Percentiles rank a stretch among this genome's conserved stretches.
Conservation (phyloP, 371 early-diverging fungal genomes). For the Mucor piriformis region DNA sequence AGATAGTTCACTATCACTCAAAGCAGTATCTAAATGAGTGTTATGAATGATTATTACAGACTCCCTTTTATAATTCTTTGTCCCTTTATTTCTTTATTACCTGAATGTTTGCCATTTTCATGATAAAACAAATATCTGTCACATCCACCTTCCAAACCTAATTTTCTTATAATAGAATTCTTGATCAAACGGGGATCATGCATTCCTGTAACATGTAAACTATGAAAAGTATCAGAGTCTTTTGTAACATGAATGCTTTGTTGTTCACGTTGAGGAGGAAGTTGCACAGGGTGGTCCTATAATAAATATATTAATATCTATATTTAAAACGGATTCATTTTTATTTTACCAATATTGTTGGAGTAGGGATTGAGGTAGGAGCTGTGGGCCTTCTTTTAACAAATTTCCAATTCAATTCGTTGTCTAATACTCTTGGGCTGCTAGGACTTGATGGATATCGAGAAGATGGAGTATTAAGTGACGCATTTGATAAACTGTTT, state of each 20-base stretch:
- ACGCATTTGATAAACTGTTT: not conserved
- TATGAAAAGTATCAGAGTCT: conserved; percentile 45
- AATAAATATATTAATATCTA: not conserved
- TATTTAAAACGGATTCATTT: not conserved
- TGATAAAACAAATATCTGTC: conserved; percentile 44
- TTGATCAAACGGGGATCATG: conserved; percentile 41
- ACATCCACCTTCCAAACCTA: conserved; percentile 36
- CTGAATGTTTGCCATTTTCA: conserved; percentile 47
- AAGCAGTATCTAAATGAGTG: conserved; percentile 30
- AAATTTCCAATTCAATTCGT: conserved; percentile 26
- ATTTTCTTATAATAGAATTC: conserved; percentile 40
- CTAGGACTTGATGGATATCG: conserved; percentile 11
- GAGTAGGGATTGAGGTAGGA: not conserved
- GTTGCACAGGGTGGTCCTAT: conserved; percentile 14
- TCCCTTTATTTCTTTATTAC: conserved; percentile 23
- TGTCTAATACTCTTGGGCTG: conserved; percentile 6
- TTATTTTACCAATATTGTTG: not conserved
- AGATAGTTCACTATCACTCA: conserved; percentile 41
- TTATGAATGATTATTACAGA: not conserved
- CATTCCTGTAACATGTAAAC: conserved; percentile 49
- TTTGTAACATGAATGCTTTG: conserved; percentile 31
- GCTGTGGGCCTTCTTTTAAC: conserved; percentile 14
- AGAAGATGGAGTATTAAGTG: not conserved
- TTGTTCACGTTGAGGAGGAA: conserved; percentile 13
- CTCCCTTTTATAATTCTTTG: not conserved